A percentile compares a stretch with the other conserved stretches of the same genome.
phyloP scores from a whole-genome alignment of 2,329 filamentous ascomycete species.

The Zymoseptoria ardabiliae region DNA sequence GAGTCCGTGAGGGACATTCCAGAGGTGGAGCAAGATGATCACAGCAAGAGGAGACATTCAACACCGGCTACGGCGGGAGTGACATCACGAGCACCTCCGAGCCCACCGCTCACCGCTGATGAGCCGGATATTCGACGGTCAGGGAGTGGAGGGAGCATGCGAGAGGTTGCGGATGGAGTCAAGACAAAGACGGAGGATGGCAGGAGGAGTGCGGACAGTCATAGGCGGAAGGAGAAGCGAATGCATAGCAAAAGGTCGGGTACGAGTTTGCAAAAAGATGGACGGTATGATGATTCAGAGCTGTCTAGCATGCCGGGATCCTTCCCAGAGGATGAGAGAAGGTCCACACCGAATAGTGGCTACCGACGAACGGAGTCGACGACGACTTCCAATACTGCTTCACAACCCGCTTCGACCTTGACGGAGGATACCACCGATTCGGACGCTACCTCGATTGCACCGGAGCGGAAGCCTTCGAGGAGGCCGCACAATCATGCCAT shows the following conservation, averaged over 20 bases:
- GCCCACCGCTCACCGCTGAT: constrained; percentile 40
- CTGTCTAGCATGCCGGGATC: constrained; percentile 34
- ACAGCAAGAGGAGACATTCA: constrained; percentile 22
- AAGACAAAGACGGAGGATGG: constrained; percentile 32
- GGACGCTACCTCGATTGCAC: constrained; percentile 39
- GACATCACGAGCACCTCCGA: constrained; percentile 36
- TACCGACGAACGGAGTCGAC: constrained; percentile 27
- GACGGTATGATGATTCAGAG: constrained; percentile 33
- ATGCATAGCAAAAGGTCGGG: constrained; percentile 35
- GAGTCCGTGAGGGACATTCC: constrained; percentile 62
- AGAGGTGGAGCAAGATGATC: constrained; percentile 30
- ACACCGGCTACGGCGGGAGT: constrained; percentile 14
- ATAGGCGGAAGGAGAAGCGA: constrained; percentile 24
- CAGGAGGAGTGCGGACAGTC: constrained; percentile 37
- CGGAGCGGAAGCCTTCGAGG: constrained; percentile 32
- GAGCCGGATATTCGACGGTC: constrained; percentile 39
- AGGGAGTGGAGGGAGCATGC: constrained; percentile 39
- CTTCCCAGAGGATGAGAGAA: constrained; percentile 30
- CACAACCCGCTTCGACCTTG: constrained; percentile 34
- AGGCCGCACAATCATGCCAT: constrained; percentile 18
- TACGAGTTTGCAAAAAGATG: constrained; percentile 37
- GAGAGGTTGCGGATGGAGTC: constrained; percentile 32
- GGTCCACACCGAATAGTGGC: constrained; percentile 33
- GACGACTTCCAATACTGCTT: constrained; percentile 18
- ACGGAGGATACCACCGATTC: constrained; percentile 39